Evolutionary conservation across 129 eudicot genomes (phyloP).

Genomic region (Dittrichia graveolens): DNA sequence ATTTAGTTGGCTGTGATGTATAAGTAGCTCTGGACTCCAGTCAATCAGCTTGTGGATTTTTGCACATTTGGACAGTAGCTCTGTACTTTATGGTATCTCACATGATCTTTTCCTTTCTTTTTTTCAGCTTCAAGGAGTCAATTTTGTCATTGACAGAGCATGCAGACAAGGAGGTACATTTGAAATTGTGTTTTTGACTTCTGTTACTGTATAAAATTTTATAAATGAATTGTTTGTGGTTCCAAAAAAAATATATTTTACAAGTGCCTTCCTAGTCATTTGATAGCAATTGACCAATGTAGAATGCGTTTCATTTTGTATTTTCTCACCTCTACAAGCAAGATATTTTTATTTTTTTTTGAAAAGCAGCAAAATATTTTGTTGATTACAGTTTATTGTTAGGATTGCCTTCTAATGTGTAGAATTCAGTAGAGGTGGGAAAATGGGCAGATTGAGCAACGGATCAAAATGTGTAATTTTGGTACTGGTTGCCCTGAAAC

Average conservation of each 20-base stretch:
- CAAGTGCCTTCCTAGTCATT: neutral
- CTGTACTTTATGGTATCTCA: neutral
- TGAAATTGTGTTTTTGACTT: neutral
- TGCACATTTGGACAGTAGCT: slow-evolving; percentile 15
- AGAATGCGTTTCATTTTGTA: neutral
- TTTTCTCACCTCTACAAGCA: neutral
- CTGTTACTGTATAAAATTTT: neutral
- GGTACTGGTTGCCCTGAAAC: neutral
- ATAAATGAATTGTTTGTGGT: neutral
- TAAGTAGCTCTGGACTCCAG: slow-evolving; percentile 16
- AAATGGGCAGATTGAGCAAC: too few relatives aligned
- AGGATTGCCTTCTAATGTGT: neutral
- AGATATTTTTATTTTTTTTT: neutral
- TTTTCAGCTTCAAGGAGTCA: slow-evolving; percentile 83
- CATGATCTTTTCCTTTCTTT: slow-evolving; percentile 9
- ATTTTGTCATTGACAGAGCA: slow-evolving; percentile 82
- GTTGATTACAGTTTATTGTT: neutral
- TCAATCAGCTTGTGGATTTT: slow-evolving; percentile 3
- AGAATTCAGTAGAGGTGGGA: neutral
- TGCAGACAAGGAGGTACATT: slow-evolving; percentile 70
- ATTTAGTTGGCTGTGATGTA: slow-evolving; percentile 3
- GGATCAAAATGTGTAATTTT: neutral
- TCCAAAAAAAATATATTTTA: too few relatives aligned
- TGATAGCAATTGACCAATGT: neutral
- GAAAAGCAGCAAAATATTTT: neutral